Conservation (phyloP, 2,329 filamentous ascomycete genomes). For the Calonectria pseudoturangicola region DNA sequence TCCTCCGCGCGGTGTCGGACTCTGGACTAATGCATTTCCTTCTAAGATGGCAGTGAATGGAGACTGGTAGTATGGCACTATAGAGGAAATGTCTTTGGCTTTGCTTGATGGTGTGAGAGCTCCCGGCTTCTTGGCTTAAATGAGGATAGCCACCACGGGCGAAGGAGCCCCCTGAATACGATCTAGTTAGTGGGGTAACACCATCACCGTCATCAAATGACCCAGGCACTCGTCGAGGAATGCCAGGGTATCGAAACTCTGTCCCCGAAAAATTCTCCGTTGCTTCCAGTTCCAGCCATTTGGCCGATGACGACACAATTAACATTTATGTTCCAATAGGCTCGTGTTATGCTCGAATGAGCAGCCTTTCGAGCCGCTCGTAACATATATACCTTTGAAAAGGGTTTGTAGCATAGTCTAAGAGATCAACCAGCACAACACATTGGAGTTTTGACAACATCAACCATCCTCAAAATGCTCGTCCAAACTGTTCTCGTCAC, state of each 20-base stretch:
- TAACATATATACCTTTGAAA: conserved; percentile 1
- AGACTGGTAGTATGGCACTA: too few relatives aligned
- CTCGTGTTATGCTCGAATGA: conserved; percentile 11
- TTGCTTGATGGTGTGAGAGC: conserved; percentile 4
- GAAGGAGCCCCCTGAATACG: neutral
- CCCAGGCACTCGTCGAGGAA: neutral
- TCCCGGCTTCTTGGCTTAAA: conserved; percentile 11
- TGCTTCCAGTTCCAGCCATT: conserved; percentile 45
- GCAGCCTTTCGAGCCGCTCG: neutral
- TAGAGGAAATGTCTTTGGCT: neutral
- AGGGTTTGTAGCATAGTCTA: conserved; percentile 1
- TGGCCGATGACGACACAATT: conserved; percentile 47
- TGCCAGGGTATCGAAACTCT: conserved; percentile 17
- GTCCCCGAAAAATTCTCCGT: conserved; percentile 49
- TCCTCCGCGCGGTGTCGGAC: neutral
- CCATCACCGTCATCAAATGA: neutral
- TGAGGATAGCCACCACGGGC: conserved; percentile 9
- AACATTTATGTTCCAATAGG: conserved; percentile 16
- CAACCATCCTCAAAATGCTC: conserved; percentile 33
- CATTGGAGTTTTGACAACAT: neutral
- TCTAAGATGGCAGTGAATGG: neutral
- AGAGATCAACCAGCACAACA: neutral
- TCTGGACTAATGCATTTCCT: neutral
- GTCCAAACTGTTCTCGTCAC: conserved; percentile 33
- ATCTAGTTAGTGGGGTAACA: conserved; percentile 7